These are phyloP conservation scores for Amaranthus palmeri DNA, from an alignment of 148 eudicot genomes.

Conservation along the genomic window DNA sequence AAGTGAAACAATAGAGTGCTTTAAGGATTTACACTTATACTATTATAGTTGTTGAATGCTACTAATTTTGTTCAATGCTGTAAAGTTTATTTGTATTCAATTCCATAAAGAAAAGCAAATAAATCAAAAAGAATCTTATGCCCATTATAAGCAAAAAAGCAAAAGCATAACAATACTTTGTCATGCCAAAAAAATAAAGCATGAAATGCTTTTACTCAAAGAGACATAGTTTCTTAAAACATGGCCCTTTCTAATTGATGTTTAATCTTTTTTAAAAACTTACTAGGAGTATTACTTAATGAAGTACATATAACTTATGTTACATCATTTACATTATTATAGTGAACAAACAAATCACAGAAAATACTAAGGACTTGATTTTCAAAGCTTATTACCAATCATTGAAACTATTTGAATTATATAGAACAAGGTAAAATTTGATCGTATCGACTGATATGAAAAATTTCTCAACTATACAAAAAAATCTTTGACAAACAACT, in stretches of 20 bases:
- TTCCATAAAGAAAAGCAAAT: conserved; percentile 23
- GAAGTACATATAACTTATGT: too few relatives aligned
- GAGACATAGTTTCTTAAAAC: conserved; percentile 21
- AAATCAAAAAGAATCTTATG: conserved; percentile 30
- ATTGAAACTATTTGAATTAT: too few relatives aligned
- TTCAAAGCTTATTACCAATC: too few relatives aligned
- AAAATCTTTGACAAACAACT: too few relatives aligned
- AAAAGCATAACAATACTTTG: conserved; percentile 24
- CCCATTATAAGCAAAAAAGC: conserved; percentile 27
- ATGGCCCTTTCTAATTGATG: conserved; percentile 22
- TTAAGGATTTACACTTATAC: conserved; percentile 14
- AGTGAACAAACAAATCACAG: neutral
- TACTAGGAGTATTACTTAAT: too few relatives aligned
- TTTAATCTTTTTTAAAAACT: conserved; percentile 5
- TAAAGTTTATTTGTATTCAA: conserved; percentile 20
- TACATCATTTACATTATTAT: too few relatives aligned
- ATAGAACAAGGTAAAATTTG: too few relatives aligned
- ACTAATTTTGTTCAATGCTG: conserved; percentile 14
- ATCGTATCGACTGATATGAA: too few relatives aligned
- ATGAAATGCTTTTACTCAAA: conserved; percentile 18
- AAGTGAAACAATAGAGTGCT: neutral
- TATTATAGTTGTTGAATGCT: neutral
- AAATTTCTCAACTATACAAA: too few relatives aligned
- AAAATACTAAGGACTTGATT: too few relatives aligned
- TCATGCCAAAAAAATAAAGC: conserved; percentile 12